A percentile compares a stretch with the other conserved stretches of the same genome.
These are phyloP conservation scores for Psilocybe sp. DNA, from an alignment of 768 basidiomycete species.

Conservation along the genomic window DNA sequence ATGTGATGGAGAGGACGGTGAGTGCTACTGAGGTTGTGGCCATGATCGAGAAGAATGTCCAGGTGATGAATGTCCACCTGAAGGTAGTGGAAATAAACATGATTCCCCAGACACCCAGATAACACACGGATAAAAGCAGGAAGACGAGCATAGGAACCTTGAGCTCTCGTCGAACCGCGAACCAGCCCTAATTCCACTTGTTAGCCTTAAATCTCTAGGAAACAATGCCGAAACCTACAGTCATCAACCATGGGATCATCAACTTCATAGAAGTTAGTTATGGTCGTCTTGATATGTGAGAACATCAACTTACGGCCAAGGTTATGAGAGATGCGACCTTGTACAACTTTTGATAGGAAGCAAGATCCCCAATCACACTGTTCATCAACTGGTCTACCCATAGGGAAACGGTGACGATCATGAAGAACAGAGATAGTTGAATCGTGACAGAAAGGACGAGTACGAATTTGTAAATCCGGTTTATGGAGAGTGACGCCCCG, in stretches of 20 bases:
- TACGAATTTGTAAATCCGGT: constrained; percentile 71
- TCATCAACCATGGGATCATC: constrained; percentile 67
- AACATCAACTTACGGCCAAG: constrained; percentile 49
- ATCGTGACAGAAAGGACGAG: constrained; percentile 68
- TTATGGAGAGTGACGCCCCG: constrained; percentile 72
- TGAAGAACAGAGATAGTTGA: constrained; percentile 78
- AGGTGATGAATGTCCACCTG: constrained; percentile 72
- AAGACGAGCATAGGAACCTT: constrained; percentile 60
- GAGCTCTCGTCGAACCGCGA: constrained; percentile 66
- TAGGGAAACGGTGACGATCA: constrained; percentile 62
- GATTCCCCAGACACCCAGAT: constrained; percentile 65
- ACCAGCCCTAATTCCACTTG: constrained; percentile 57
- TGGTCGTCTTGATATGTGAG: not conserved
- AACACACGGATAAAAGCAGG: constrained; percentile 54
- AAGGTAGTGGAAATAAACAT: constrained; percentile 75
- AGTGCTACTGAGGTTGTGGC: constrained; percentile 56
- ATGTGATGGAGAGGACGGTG: constrained; percentile 48
- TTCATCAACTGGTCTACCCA: constrained; percentile 79
- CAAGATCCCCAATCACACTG: constrained; percentile 57
- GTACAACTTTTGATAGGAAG: constrained; percentile 44
- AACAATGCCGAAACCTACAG: constrained; percentile 32
- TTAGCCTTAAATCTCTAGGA: constrained; percentile 1
- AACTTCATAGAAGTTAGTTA: constrained; percentile 33
- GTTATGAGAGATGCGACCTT: constrained; percentile 53
- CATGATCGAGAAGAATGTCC: constrained; percentile 73